Percentiles rank a stretch among this genome's conserved stretches.
Evolutionary conservation across 495 filamentous ascomycete species (phyloP).

Genomic region (Podospora pseudocomata): DNA sequence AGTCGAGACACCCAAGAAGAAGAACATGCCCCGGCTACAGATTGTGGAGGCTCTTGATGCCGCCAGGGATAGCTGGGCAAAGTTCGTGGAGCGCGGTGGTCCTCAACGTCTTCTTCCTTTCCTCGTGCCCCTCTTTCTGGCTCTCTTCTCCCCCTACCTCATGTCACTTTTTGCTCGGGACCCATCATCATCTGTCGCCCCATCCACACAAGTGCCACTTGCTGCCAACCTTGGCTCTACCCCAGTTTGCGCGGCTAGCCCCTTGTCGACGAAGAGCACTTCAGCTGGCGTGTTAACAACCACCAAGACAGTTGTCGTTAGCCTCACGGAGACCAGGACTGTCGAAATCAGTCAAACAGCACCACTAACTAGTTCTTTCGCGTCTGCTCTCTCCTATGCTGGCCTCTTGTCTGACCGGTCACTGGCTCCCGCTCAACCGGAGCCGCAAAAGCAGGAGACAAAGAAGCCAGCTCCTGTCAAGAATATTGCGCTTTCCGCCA

Average conservation of each 20-base stretch:
- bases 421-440: not conserved
- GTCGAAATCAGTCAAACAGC: conserved; percentile 33
- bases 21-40: not conserved
- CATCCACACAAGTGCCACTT: not conserved
- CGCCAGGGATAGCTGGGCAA: not conserved
- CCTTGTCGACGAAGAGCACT: conserved; percentile 12
- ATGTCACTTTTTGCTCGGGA: not conserved
- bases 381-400: conserved; percentile 36
- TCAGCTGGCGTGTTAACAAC: conserved; percentile 33
- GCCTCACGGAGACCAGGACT: conserved; percentile 36
- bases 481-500: conserved; percentile 38
- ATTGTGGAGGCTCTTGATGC: not conserved
- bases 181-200: not conserved
- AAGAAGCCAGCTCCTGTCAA: conserved; percentile 15
- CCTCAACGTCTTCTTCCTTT: conserved; percentile 5
- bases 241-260: not conserved
- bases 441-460: conserved; percentile 12
- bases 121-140: conserved; percentile 19
- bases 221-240: conserved; percentile 21
- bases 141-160: conserved; percentile 14
- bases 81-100: conserved; percentile 11
- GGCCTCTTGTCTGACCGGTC: conserved; percentile 38
- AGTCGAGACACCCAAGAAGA: not conserved
- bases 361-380: conserved; percentile 40
- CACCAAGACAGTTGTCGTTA: conserved; percentile 33